phyloP scores from a whole-genome alignment of 2,329 filamentous ascomycete genomes.

The Fusarium sororula region DNA sequence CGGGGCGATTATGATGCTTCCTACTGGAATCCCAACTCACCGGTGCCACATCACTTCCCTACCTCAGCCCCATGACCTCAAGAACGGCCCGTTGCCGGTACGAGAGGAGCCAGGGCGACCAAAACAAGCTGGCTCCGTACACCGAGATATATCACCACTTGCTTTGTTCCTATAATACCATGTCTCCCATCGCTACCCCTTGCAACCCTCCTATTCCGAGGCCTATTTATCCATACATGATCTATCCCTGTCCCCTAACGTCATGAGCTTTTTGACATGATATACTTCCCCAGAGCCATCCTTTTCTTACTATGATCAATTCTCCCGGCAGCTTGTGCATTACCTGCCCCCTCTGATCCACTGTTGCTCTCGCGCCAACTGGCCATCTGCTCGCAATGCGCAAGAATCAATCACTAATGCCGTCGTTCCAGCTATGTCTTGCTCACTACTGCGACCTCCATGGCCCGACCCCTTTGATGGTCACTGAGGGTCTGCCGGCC shows the following conservation, averaged over 20 bases:
- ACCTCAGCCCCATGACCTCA: constrained; percentile 40
- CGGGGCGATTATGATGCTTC: constrained; percentile 35
- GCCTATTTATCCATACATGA: constrained; percentile 24
- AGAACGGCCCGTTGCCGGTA: constrained; percentile 32
- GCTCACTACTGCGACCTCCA: constrained; percentile 77
- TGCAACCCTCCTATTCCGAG: constrained; percentile 19
- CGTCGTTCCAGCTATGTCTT: constrained; percentile 68
- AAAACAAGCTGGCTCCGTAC: constrained; percentile 21
- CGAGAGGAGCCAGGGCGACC: constrained; percentile 22
- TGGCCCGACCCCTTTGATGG: constrained; percentile 75
- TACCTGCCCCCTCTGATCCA: background rate
- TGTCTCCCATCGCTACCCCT: constrained; percentile 20
- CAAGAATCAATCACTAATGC: constrained; percentile 46
- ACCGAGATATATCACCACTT: constrained; percentile 32
- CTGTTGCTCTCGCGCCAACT: constrained; percentile 7
- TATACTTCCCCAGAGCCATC: constrained; percentile 21
- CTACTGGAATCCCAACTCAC: constrained; percentile 36
- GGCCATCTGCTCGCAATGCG: constrained; percentile 39
- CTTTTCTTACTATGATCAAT: constrained; percentile 26
- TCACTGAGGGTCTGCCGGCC: constrained; percentile 72
- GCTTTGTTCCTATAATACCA: constrained; percentile 26
- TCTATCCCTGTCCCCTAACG: constrained; percentile 36
- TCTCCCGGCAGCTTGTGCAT: constrained; percentile 5
- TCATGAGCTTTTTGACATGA: constrained; percentile 37
- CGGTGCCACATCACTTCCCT: constrained; percentile 43